Percentiles rank a stretch among this genome's conserved stretches.
Evolutionary conservation across 2,329 filamentous ascomycete genomes (phyloP).

Genomic region (Fusarium euwallaceae): DNA sequence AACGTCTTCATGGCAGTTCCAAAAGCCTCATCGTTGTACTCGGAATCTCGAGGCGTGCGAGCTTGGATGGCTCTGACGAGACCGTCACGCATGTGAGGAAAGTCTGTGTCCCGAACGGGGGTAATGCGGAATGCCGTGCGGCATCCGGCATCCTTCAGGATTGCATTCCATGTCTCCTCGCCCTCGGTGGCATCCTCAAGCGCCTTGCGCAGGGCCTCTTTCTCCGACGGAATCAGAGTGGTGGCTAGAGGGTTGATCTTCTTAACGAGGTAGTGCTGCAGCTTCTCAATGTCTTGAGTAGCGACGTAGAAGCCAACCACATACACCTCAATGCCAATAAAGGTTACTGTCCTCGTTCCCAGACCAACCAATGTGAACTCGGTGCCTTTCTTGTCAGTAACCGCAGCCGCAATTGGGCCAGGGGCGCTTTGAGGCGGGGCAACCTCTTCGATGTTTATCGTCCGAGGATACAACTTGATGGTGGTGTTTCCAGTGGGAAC

Average conservation of each 20-base stretch:
- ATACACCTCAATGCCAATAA: constrained; percentile 92
- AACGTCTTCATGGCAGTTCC: constrained; percentile 81
- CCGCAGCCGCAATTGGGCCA: constrained; percentile 54
- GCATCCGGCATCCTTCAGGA: constrained; percentile 77
- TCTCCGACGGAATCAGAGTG: constrained; percentile 85
- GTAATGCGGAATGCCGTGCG: constrained; percentile 85
- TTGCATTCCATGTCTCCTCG: constrained; percentile 79
- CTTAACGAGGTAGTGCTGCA: constrained; percentile 83
- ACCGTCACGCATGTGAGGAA: constrained; percentile 90
- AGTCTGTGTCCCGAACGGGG: constrained; percentile 94
- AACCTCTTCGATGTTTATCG: constrained; percentile 70
- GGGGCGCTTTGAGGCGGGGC: constrained; percentile 42
- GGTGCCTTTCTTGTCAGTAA: constrained; percentile 59
- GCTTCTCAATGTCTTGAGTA: constrained; percentile 81
- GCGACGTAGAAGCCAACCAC: constrained; percentile 94
- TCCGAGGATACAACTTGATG: constrained; percentile 84
- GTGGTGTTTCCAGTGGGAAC: constrained; percentile 85
- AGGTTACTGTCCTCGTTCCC: constrained; percentile 90
- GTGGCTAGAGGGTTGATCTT: constrained; percentile 83
- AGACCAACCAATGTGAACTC: constrained; percentile 92
- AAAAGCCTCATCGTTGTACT: constrained; percentile 79
- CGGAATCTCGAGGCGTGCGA: constrained; percentile 70
- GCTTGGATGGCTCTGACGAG: constrained; percentile 88
- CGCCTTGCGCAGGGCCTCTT: constrained; percentile 75
- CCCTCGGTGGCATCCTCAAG: constrained; percentile 79